Evolutionary conservation across 2,329 filamentous ascomycete species (phyloP), one percentile per base, ranked within the genome.

Genomic region (Fusarium beomiforme): DNA sequence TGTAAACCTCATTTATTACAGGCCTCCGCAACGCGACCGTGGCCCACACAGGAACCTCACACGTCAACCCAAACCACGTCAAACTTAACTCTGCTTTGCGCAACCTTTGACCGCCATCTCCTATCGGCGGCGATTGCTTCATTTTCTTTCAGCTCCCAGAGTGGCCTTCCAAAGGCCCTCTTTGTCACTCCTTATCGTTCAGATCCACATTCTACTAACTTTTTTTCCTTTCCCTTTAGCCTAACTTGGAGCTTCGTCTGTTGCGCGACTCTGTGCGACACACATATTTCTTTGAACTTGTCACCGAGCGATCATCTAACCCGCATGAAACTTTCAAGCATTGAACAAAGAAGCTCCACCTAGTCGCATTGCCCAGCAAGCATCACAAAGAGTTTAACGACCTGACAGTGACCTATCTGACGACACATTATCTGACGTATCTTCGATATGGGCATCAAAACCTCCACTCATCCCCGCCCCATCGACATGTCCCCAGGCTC

Each of bases 361-460:
- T 56, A 42, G 60, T 54, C 59, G 33, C 54, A 49, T 60, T 62
- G 53, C 44, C 46, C 21, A 33, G 47, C 33, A 64, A 57, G 29
- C 57, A 57, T 33, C 58, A 33, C 53, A 36, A 64, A 56, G 46
- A 67, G 29, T 55, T 55, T 33, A n/a, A 64, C 50, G 51, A 65
- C 42, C 24, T 42, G 24, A 59, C 61, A 33, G 57, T 61, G 59
- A 55, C 41, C 60, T 42, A 70, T 56, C 66, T 64, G 47, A 59
- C 72, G 58, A 70, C 61, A 26, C 49, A 64, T 55, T 41, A 50
- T 50, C 60, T 53, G 19, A 65, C 73, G 47, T 63, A 63, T 73
- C 64, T 75, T 75, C 75, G 75, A 76, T 54, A 77, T 77, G 75
- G 64, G 75, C 70, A 77, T 77, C 68, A 73, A 73, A 71, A 64